Base-by-base conservation (phyloP, 148 eudicot species). In the Nyssa sinensis region DNA sequence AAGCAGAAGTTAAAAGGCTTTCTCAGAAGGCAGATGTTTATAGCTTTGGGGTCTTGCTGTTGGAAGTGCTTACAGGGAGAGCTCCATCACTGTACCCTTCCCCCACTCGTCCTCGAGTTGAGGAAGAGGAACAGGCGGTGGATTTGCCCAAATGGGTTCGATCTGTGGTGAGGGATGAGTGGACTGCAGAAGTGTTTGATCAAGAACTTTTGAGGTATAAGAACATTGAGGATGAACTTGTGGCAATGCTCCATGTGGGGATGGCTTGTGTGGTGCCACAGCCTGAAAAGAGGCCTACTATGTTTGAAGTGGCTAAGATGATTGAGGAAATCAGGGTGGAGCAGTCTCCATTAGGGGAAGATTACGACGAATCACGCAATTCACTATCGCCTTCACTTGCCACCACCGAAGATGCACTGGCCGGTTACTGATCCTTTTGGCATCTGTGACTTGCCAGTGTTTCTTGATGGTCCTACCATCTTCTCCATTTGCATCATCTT, bases 121-220 rank as follows among this genome's bases (percentile, higher is more conserved):
- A 82, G 34, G 86, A 79, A 25, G 84, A 72, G 24, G 88, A 80
- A 27, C 73, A n/a, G 35, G 66, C 82, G 4, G 84, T 80, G 70
- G 97, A 94, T 64, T 81, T 90, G 75, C 93, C 97, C 1, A 86
- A 83, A 64, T 92, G 97, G 97, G 96, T 92, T 1, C 81, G 81
- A 63, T 94, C 97, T 1, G 92, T 94, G 74, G 97, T 90, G 60
- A 85, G 90, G 67, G 97, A 94, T 73, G 96, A 94, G 82, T 94
- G 98, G 98, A 94, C 97, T 1, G 92, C 98, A 0, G 94, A 94
- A 76, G 97, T 94, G 65, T 94, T 90, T 69, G 98, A 94, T 73
- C 87, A 85, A 1, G 98, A 94, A 39, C 77, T 94, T 30, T 41
- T 92, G 77, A 94, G 98, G 92, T 94, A 94, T 78, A 94, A 94